These are phyloP conservation scores for Sideroxylon spinosum DNA, from an alignment of 179 eudicot species.

Conservation along the genomic window DNA sequence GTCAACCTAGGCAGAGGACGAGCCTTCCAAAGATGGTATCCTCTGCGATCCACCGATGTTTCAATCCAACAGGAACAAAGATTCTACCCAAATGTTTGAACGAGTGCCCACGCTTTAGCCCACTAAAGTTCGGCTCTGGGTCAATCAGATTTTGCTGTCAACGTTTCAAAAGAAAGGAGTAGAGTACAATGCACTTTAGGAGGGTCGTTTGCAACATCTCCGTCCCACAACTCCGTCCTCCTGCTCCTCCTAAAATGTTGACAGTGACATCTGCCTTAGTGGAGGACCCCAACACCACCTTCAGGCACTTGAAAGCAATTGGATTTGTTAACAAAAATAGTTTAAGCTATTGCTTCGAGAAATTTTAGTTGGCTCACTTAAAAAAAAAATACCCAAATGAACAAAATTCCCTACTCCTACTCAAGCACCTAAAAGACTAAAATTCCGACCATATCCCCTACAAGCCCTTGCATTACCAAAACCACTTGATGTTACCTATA, in stretches of 20 bases:
- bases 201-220: conserved; percentile 4
- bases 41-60: too few relatives aligned
- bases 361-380: too few relatives aligned
- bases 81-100: too few relatives aligned
- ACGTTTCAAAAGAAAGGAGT: too few relatives aligned
- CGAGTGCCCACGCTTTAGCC: not conserved
- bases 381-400: not conserved
- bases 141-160: not conserved
- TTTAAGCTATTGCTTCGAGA: not conserved
- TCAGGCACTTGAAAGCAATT: not conserved
- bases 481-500: conserved; percentile 6
- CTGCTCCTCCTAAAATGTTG: not conserved
- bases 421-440: not conserved
- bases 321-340: not conserved
- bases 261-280: not conserved
- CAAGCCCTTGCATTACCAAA: not conserved
- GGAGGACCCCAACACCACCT: conserved; percentile 17
- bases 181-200: not conserved
- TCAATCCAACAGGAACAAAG: too few relatives aligned
- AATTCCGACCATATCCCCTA: not conserved
- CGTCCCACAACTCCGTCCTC: not conserved
- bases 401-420: not conserved
- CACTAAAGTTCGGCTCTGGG: not conserved
- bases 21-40: too few relatives aligned
- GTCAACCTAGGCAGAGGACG: too few relatives aligned